phyloP scores from a whole-genome alignment of 2,329 filamentous ascomycete genomes.

The Thielaviopsis cerberus region DNA sequence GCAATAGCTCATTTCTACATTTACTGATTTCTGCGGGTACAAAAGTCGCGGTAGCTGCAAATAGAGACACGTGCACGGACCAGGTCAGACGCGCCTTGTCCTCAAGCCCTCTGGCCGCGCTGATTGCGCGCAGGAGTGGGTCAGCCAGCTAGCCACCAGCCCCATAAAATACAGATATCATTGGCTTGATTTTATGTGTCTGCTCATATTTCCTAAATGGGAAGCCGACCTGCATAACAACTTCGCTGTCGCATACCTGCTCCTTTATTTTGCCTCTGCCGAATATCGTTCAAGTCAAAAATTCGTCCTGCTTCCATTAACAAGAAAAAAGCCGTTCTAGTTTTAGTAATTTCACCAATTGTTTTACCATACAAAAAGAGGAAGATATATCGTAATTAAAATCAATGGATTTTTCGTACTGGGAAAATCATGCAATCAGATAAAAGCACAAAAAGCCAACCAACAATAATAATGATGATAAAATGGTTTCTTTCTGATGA shows the following conservation, averaged over 20 bases:
- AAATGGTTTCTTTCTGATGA: too few relatives aligned
- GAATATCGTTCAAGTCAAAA: not conserved
- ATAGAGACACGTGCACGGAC: constrained; percentile 8
- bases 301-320: not conserved
- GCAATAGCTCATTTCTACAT: constrained; percentile 20
- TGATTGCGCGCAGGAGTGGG: constrained; percentile 10
- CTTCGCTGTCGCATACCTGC: constrained; percentile 2
- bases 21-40: constrained; percentile 34
- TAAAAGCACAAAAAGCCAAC: too few relatives aligned
- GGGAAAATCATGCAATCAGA: too few relatives aligned
- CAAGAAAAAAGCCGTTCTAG: too few relatives aligned
- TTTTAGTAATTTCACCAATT: not conserved
- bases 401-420: too few relatives aligned
- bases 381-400: too few relatives aligned
- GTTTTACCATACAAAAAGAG: too few relatives aligned
- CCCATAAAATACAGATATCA: constrained; percentile 1
- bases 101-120: not conserved
- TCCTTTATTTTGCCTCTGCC: constrained; percentile 7
- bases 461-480: too few relatives aligned
- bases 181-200: not conserved
- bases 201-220: constrained; percentile 8
- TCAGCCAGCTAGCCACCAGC: not conserved
- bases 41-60: constrained; percentile 8
- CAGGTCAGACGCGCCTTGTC: constrained; percentile 9
- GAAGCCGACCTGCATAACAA: not conserved